Conservation (phyloP, 257 asterid genomes). For the Apocynum venetum region DNA sequence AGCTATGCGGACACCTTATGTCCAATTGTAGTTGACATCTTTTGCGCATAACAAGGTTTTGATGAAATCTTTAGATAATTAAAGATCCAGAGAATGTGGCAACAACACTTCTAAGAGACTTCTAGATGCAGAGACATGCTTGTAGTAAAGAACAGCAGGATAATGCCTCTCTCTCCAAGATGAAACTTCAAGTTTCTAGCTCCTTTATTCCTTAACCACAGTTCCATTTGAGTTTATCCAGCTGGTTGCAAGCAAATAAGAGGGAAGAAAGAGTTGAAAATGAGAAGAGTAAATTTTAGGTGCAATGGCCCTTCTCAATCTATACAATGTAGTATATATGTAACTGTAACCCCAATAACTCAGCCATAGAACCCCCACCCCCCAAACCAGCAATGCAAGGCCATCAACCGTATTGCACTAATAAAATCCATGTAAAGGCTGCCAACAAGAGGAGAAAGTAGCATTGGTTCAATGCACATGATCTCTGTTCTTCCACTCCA, state of each 20-base stretch:
- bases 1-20: not conserved
- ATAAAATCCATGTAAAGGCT: not conserved
- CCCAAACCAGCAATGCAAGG: not conserved
- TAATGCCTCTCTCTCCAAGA: not conserved
- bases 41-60: not conserved
- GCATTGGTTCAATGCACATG: not conserved
- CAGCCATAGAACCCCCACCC: not conserved
- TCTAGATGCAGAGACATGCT: not conserved
- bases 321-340: not conserved
- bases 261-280: not conserved
- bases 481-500: not conserved
- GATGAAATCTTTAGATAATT: not conserved
- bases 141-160: not conserved
- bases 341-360: not conserved
- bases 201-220: not conserved
- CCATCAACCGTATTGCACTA: not conserved
- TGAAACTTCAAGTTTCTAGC: not conserved
- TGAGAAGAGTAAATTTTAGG: not conserved
- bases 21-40: not conserved
- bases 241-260: not conserved
- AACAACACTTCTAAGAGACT: not conserved
- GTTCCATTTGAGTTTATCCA: not conserved
- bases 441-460: not conserved
- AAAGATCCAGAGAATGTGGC: not conserved
- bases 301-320: not conserved